Evolutionary conservation across 495 filamentous ascomycete genomes (phyloP).

Genomic region (Annulohypoxylon moriforme): DNA sequence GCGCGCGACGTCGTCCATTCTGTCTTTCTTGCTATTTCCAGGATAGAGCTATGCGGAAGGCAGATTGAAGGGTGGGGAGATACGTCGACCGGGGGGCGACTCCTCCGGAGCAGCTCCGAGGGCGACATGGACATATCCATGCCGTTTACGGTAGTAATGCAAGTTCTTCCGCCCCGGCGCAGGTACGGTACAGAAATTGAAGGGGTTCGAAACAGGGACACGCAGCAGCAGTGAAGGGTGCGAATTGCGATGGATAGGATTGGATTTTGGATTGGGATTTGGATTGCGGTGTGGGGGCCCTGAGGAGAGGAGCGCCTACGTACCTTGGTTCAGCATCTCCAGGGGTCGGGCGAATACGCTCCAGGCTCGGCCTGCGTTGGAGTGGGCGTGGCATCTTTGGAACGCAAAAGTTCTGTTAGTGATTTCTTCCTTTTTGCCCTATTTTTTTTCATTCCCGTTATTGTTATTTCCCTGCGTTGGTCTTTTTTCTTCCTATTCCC

Average conservation of each 20-base stretch:
- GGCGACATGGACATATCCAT: not conserved
- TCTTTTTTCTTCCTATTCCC: not conserved
- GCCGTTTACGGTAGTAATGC: not conserved
- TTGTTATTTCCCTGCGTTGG: not conserved
- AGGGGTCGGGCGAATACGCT: constrained; percentile 63
- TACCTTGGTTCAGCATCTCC: constrained; percentile 65
- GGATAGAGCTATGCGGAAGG: not conserved
- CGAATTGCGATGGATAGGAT: not conserved
- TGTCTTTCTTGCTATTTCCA: not conserved
- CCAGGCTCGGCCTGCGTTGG: constrained; percentile 64
- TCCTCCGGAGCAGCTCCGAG: constrained; percentile 36
- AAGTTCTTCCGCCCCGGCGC: constrained; percentile 14
- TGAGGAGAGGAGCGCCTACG: too few species aligned
- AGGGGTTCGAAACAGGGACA: constrained; percentile 6
- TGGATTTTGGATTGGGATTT: too few species aligned
- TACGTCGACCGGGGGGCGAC: constrained; percentile 27
- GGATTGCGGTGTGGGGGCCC: constrained; percentile 3
- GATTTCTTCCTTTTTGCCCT: not conserved
- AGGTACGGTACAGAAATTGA: not conserved
- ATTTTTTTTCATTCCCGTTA: constrained; percentile 2
- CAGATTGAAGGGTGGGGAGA: not conserved
- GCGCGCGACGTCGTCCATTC: not conserved
- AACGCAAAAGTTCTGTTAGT: constrained; percentile 11
- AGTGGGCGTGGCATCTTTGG: constrained; percentile 63
- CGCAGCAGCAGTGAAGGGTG: not conserved